A percentile compares a stretch with the other conserved stretches of the same genome.
Conservation (phyloP, 352 stramenopile species). For the Phytopythium sindhum region DNA sequence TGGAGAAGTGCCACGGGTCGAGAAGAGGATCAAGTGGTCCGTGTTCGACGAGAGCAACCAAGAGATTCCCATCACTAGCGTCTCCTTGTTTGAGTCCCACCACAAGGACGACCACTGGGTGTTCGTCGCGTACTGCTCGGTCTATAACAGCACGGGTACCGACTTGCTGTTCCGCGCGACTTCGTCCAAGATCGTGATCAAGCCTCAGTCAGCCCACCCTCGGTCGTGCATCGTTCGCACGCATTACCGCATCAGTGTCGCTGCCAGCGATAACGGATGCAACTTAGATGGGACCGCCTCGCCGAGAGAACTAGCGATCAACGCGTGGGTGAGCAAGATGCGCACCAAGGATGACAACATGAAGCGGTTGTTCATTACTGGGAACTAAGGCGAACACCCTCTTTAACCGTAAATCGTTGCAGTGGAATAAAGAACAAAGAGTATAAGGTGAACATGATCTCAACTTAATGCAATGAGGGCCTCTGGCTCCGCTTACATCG, state of each 20-base stretch:
- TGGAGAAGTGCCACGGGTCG: neutral
- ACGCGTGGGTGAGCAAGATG: neutral
- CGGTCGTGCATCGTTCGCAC: neutral
- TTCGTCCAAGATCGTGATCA: neutral
- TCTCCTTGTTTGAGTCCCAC: neutral
- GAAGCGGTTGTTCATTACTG: neutral
- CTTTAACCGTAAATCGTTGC: too few species aligned
- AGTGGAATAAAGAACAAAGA: too few species aligned
- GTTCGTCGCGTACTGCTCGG: neutral
- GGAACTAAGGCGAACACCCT: neutral
- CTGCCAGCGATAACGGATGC: neutral
- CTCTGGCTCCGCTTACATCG: neutral
- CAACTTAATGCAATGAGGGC: too few species aligned
- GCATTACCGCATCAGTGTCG: neutral
- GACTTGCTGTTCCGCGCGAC: constrained; percentile 1
- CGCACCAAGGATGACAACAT: neutral
- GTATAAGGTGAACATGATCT: too few species aligned
- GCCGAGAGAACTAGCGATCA: neutral
- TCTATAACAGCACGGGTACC: neutral
- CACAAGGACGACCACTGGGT: neutral
- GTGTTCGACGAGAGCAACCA: neutral
- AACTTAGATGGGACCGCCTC: neutral
- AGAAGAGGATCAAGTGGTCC: neutral
- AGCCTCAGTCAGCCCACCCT: neutral
- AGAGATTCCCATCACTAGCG: neutral